Evolutionary conservation across 1,139 yeast genomes (phyloP), one percentile per base, ranked within the genome.

Genomic region (Taphrina deformans): DNA sequence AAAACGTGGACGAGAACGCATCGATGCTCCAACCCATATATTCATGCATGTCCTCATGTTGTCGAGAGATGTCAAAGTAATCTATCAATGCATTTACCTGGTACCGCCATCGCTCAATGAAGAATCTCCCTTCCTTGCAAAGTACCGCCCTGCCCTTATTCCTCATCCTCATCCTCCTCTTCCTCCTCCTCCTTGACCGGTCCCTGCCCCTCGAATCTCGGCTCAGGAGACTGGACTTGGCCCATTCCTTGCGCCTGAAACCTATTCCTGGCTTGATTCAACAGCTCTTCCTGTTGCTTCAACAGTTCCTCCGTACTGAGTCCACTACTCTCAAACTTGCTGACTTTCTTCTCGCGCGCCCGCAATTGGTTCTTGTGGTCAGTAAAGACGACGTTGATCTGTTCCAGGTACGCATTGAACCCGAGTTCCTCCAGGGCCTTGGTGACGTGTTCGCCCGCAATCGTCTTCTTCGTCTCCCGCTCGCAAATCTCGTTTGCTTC

Each of bases 401-500:
- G 87, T 50, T 88, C 95, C 62, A 93, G 81, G 74, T 93, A 93
- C 69, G 88, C 91, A 64, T 82, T 83, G 76, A 91, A 93, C 52
- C 96, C 99, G 68, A 93, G 80, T 72, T 89, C 96, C 69, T 85
- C 87, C 61, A 93, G 79, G 0, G 99, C 98, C 73, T 87, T 88
- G 68, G 93, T 83, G 55, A 93, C 98, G 75, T 93, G 99, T 74
- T 93, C 99, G 1, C 96, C 88, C 0, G 97, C 96, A 63, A 93
- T 93, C 7, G 99, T 93, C 77, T 93, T 95, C 76, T 93, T 93
- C 62, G 96, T 87, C 74, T 93, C 99, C 72, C 88, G 88, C 73
- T 93, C 99, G 0, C 99, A 98, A 70, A 93, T 90, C 70, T 95
- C 99, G 73, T 95, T 92, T 68, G 95, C 88, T 76, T 91, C 96